Conservation (phyloP, 2,329 filamentous ascomycete species). For the Sporothrix dimorphospora region DNA sequence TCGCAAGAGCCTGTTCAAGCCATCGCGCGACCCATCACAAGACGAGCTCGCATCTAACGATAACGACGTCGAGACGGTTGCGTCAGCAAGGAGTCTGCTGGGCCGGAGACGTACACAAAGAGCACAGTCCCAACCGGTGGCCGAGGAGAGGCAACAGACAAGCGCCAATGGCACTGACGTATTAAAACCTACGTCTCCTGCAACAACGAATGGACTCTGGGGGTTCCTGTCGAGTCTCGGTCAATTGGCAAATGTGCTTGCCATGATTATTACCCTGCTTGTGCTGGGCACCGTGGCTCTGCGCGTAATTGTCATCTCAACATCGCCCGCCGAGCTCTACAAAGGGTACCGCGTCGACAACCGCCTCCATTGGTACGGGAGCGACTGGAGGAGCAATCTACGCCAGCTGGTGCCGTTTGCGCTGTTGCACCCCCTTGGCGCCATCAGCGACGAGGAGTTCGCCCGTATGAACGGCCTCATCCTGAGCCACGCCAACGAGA, state of each 20-base stretch:
- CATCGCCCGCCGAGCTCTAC: constrained; percentile 32
- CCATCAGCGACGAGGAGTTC: constrained; percentile 36
- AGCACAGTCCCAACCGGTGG: constrained; percentile 1
- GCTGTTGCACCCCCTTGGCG: constrained; percentile 34
- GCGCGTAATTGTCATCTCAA: constrained; percentile 33
- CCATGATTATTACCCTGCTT: constrained; percentile 30
- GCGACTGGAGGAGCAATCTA: constrained; percentile 36
- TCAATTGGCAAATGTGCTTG: constrained; percentile 19
- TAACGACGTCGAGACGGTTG: constrained; percentile 17
- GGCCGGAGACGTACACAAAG: constrained; percentile 11
- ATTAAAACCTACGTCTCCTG: neutral
- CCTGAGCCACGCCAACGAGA: constrained; percentile 33
- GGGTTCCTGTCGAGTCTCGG: neutral
- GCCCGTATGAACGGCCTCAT: constrained; percentile 36
- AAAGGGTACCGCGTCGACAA: constrained; percentile 34
- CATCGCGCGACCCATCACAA: constrained; percentile 19
- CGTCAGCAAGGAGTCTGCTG: constrained; percentile 21
- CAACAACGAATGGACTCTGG: neutral
- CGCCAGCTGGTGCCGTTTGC: constrained; percentile 35
- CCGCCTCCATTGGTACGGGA: constrained; percentile 35
- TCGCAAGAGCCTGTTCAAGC: constrained; percentile 5
- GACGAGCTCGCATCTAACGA: constrained; percentile 29
- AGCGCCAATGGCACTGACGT: neutral
- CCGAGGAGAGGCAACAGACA: neutral
- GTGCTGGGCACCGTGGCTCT: constrained; percentile 30